Conservation (phyloP, 768 basidiomycete species). For the Pleurotus giganteus region DNA sequence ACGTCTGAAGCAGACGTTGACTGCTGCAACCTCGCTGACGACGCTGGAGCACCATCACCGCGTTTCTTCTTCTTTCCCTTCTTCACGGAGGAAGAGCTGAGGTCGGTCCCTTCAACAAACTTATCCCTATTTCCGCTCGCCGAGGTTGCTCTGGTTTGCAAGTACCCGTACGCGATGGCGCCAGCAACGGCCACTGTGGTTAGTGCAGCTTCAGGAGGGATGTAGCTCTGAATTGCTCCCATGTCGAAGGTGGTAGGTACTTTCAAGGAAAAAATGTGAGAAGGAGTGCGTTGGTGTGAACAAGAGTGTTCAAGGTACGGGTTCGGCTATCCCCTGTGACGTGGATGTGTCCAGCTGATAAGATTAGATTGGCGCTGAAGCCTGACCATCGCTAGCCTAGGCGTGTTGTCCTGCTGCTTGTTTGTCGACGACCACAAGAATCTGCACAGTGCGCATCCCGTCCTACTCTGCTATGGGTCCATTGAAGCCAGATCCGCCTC, state of each 20-base stretch:
- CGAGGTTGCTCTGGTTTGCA: slow-evolving; percentile 17
- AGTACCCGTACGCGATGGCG: slow-evolving; percentile 39
- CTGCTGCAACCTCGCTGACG: slow-evolving; percentile 15
- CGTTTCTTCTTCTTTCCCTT: slow-evolving; percentile 31
- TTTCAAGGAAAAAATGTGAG: no score
- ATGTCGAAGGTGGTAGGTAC: no score
- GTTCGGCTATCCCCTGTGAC: background rate
- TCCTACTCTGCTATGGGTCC: no score
- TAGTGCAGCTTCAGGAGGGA: slow-evolving; percentile 36
- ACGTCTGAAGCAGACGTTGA: slow-evolving; percentile 4
- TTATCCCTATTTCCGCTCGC: background rate
- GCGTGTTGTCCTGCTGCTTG: no score
- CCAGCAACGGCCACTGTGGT: slow-evolving; percentile 38
- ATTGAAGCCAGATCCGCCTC: no score
- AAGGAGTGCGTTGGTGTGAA: no score
- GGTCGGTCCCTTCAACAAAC: background rate
- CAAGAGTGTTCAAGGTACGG: no score
- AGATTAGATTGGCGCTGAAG: slow-evolving; percentile 1
- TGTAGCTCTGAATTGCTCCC: slow-evolving; percentile 45
- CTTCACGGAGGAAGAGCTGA: slow-evolving; percentile 12
- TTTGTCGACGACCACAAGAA: no score
- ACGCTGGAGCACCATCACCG: slow-evolving; percentile 6
- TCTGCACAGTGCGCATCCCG: no score
- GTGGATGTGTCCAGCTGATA: background rate
- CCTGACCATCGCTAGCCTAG: background rate